Evolutionary conservation across 23 red algal genomes (phyloP).

Genomic region (Agarophyton chilense): DNA sequence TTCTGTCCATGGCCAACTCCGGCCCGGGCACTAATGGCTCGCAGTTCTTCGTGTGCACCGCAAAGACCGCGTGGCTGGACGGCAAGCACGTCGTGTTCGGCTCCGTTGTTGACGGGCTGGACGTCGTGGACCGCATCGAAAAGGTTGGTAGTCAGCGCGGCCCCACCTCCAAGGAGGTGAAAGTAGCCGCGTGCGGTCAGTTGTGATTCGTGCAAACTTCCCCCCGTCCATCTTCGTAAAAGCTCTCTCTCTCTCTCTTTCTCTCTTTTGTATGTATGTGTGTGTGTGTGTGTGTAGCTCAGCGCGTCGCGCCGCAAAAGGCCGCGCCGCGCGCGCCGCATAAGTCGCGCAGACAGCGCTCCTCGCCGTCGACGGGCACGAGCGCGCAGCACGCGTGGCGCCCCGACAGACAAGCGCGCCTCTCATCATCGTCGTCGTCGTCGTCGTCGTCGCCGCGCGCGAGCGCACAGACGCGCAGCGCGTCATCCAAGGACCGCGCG

Average conservation of each 20-base stretch:
- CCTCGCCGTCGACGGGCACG: not conserved
- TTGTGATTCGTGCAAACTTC: too few species aligned
- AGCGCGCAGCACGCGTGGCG: not conserved
- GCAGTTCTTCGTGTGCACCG: conserved; percentile 95
- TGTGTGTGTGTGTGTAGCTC: too few species aligned
- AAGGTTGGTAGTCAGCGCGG: conserved; percentile 9
- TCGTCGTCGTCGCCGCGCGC: not conserved
- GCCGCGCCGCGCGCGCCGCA: not conserved
- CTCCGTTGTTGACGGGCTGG: conserved; percentile 78
- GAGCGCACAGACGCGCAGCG: too few species aligned
- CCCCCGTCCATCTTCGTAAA: not conserved
- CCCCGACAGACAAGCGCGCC: not conserved
- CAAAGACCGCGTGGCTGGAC: conserved; percentile 69
- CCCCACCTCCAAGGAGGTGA: conserved; percentile 37
- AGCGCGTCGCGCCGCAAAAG: not conserved
- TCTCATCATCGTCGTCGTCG: not conserved
- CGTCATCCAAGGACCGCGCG: too few species aligned
- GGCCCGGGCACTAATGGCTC: conserved; percentile 93
- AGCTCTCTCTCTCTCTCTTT: not conserved
- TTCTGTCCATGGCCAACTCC: conserved; percentile 98
- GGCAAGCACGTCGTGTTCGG: conserved; percentile 99
- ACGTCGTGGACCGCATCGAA: conserved; percentile 83
- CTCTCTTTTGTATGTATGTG: not conserved
- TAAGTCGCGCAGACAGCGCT: not conserved
- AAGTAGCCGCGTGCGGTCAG: conserved; percentile 77